Evolutionary conservation across 106 monocot species (phyloP).

Genomic region (Chionographis japonica): DNA sequence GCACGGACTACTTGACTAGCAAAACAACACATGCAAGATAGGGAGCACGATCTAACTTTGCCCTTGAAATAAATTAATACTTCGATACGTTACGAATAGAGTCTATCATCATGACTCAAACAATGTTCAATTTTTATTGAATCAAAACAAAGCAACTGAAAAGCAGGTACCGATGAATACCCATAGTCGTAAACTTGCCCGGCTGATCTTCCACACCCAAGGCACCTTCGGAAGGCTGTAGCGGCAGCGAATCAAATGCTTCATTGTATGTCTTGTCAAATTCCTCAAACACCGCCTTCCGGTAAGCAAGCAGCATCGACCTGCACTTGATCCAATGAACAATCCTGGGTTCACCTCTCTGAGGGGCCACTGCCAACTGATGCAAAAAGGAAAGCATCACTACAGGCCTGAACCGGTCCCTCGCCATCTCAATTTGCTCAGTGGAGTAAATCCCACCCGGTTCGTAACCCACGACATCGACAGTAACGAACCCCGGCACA

Average conservation of each 20-base stretch:
- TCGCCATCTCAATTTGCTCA: slow-evolving; percentile 43
- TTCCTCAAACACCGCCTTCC: slow-evolving; percentile 51
- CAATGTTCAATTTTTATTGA: not conserved
- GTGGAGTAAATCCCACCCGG: slow-evolving; percentile 47
- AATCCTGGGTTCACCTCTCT: not conserved
- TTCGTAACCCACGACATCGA: slow-evolving; percentile 70
- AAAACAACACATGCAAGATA: too few species aligned
- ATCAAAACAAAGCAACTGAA: slow-evolving; percentile 16
- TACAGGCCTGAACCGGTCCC: slow-evolving; percentile 39
- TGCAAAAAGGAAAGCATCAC: slow-evolving; percentile 32
- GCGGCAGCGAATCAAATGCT: slow-evolving; percentile 51
- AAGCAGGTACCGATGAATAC: slow-evolving; percentile 34
- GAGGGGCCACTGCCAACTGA: slow-evolving; percentile 23
- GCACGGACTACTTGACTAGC: too few species aligned
- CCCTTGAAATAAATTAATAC: too few species aligned
- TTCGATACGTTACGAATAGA: too few species aligned
- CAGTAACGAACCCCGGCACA: slow-evolving; percentile 37
- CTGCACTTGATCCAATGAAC: slow-evolving; percentile 22
- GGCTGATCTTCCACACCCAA: slow-evolving; percentile 15
- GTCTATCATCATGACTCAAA: too few species aligned
- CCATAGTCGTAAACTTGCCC: slow-evolving; percentile 38
- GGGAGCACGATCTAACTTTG: too few species aligned
- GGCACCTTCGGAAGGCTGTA: slow-evolving; percentile 18
- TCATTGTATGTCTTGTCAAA: slow-evolving; percentile 58
- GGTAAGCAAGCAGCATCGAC: slow-evolving; percentile 32